Evolutionary conservation across 2,329 filamentous ascomycete species (phyloP).

Genomic region (Xylaria sp.): DNA sequence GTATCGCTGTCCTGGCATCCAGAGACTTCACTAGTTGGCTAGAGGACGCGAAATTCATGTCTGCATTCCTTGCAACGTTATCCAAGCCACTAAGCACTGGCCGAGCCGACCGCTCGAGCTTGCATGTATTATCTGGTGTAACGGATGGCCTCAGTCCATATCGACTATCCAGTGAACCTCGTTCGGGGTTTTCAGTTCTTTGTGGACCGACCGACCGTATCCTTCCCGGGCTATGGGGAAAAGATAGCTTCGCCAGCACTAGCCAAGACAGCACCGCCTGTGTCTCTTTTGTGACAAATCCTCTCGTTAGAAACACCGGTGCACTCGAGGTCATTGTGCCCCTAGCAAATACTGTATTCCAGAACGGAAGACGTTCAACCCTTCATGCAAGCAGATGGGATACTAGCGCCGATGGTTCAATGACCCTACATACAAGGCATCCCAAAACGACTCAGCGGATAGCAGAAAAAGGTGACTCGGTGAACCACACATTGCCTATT

Average conservation of each 20-base stretch:
- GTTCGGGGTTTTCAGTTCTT: slow-evolving; percentile 59
- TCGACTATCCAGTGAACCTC: slow-evolving; percentile 38
- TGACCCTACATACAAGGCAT: slow-evolving; percentile 35
- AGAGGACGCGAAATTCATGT: slow-evolving; percentile 51
- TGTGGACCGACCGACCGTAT: slow-evolving; percentile 48
- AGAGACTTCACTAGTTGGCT: slow-evolving; percentile 55
- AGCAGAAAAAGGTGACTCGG: slow-evolving; percentile 24
- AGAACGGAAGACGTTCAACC: slow-evolving; percentile 68
- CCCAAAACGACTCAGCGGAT: slow-evolving; percentile 50
- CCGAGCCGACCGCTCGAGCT: slow-evolving; percentile 28
- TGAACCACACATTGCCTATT: slow-evolving; percentile 24
- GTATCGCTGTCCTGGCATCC: slow-evolving; percentile 57
- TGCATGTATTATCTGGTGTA: slow-evolving; percentile 59
- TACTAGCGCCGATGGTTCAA: slow-evolving; percentile 22
- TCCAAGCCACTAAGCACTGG: slow-evolving; percentile 11
- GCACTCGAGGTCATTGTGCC: slow-evolving; percentile 59
- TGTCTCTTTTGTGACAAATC: slow-evolving; percentile 49
- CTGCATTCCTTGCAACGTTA: slow-evolving; percentile 39
- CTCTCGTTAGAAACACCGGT: slow-evolving; percentile 27
- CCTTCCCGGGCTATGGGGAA: slow-evolving; percentile 54
- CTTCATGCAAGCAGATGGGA: slow-evolving; percentile 55
- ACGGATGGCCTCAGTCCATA: slow-evolving; percentile 59
- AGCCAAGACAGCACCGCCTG: slow-evolving; percentile 47
- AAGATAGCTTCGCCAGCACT: slow-evolving; percentile 33
- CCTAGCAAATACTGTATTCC: slow-evolving; percentile 78